Evolutionary conservation across 192 early-diverging fungal genomes (phyloP).

Genomic region (Neocallimastix lanati): DNA sequence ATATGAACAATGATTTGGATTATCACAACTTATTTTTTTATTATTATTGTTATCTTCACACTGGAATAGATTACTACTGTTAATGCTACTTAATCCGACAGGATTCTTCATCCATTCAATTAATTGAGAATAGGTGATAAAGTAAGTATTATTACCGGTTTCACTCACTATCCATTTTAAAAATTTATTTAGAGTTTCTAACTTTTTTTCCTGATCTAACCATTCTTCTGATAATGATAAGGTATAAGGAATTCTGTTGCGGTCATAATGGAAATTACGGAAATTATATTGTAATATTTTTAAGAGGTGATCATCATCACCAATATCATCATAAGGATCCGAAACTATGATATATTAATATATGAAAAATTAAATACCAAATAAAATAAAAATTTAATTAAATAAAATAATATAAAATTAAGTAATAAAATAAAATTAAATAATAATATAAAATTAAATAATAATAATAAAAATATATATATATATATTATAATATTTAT

Average conservation of each 20-base stretch:
- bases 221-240: neutral
- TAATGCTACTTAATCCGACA: neutral
- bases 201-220: neutral
- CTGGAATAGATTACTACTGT: neutral
- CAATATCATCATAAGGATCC: neutral
- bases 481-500: too few relatives aligned
- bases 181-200: neutral
- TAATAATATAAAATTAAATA: too few relatives aligned
- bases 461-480: too few relatives aligned
- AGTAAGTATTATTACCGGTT: neutral
- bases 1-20: neutral
- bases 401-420: too few relatives aligned
- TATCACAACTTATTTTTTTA: neutral
- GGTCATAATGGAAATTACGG: neutral
- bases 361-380: too few relatives aligned
- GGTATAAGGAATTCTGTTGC: neutral
- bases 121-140: neutral
- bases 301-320: neutral
- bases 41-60: neutral
- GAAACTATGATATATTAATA: too few relatives aligned
- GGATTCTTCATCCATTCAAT: neutral
- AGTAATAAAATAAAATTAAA: too few relatives aligned
- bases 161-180: neutral
- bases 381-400: too few relatives aligned
- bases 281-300: neutral